phyloP scores from a whole-genome alignment of 164 flowering plant species.

The Sedum album region DNA sequence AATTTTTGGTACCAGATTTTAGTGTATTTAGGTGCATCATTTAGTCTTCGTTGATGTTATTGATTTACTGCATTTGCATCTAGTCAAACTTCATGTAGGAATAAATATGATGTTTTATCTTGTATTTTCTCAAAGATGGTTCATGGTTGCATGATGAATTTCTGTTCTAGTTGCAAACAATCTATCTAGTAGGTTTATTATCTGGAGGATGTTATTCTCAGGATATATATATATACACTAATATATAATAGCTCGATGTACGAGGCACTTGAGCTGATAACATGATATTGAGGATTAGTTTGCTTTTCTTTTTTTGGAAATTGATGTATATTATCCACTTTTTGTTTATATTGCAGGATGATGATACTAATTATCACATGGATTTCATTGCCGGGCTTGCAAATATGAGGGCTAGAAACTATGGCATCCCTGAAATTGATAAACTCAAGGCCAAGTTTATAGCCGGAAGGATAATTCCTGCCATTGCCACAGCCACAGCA shows the following conservation, averaged over 20 bases:
- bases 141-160: background rate
- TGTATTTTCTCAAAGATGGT: too few species aligned
- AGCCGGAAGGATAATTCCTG: constrained; percentile 88
- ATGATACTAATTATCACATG: constrained; percentile 83
- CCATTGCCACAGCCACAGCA: constrained; percentile 83
- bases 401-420: constrained; percentile 87
- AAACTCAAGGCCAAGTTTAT: constrained; percentile 84
- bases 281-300: background rate
- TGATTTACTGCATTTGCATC: background rate
- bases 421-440: constrained; percentile 84
- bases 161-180: background rate
- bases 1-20: background rate
- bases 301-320: background rate
- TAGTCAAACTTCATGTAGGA: background rate
- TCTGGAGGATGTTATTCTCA: background rate
- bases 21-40: background rate
- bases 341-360: constrained; percentile 49
- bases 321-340: background rate
- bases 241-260: background rate
- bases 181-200: background rate
- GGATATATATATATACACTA: constrained; percentile 26
- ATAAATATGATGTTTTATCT: background rate
- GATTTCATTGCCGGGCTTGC: constrained; percentile 80
- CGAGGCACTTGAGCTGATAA: too few species aligned
- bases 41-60: background rate